A percentile compares a stretch with the other conserved stretches of the same genome.
phyloP scores from a whole-genome alignment of 2,329 filamentous ascomycete species.

The Fusarium udum region DNA sequence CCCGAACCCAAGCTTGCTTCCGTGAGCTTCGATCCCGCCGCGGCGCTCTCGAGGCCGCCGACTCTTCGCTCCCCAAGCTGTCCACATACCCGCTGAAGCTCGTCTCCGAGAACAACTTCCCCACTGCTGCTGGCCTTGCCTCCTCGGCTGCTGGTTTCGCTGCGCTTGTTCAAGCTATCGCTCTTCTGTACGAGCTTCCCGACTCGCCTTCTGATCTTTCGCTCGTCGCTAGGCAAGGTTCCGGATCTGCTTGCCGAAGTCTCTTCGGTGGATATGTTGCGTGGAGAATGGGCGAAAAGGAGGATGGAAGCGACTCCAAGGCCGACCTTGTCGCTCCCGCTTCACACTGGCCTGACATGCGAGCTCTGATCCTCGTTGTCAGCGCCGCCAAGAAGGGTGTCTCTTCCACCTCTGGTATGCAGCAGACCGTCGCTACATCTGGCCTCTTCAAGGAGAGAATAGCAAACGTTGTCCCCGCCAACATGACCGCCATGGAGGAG shows the following conservation, averaged over 20 bases:
- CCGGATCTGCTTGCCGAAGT: slow-evolving; percentile 91
- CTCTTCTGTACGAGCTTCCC: slow-evolving; percentile 88
- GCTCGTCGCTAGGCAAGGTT: slow-evolving; percentile 90
- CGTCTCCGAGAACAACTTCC: slow-evolving; percentile 98
- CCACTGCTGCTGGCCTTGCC: slow-evolving; percentile 90
- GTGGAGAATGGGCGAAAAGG: slow-evolving; percentile 81
- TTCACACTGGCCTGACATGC: slow-evolving; percentile 95
- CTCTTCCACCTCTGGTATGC: slow-evolving; percentile 93
- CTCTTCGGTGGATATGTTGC: slow-evolving; percentile 96
- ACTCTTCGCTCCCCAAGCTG: slow-evolving; percentile 83
- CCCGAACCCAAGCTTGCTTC: slow-evolving; percentile 94
- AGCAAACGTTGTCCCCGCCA: slow-evolving; percentile 77
- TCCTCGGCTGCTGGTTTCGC: slow-evolving; percentile 76
- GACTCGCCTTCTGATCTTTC: slow-evolving; percentile 85
- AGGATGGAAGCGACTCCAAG: slow-evolving; percentile 85
- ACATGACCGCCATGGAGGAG: slow-evolving; percentile 86
- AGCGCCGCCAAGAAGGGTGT: slow-evolving; percentile 97
- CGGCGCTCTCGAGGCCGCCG: slow-evolving; percentile 74
- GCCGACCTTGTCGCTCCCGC: slow-evolving; percentile 90
- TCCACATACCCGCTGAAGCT: slow-evolving; percentile 81
- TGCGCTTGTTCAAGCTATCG: slow-evolving; percentile 82
- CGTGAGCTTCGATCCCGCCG: slow-evolving; percentile 83
- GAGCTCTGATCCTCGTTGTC: slow-evolving; percentile 88
- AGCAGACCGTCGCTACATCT: slow-evolving; percentile 92
- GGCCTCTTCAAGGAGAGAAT: slow-evolving; percentile 85